Evolutionary conservation across 2,329 filamentous ascomycete species (phyloP).

Genomic region (Paecilomyces variotii): DNA sequence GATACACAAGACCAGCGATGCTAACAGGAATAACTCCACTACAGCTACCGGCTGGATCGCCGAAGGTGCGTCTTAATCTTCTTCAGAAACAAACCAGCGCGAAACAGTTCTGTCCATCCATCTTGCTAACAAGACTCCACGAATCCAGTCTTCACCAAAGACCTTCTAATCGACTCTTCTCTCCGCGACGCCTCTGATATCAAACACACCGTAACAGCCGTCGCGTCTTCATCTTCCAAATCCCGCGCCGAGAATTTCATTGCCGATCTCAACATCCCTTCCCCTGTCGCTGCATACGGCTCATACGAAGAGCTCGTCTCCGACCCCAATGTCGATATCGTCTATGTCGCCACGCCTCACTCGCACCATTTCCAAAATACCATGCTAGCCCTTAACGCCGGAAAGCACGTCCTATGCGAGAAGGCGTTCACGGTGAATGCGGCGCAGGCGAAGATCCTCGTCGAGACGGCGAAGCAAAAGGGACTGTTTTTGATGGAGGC

Average conservation of each 20-base stretch:
- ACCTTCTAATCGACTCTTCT: slow-evolving; percentile 66
- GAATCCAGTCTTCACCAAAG: slow-evolving; percentile 56
- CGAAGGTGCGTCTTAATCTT: no score
- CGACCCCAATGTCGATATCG: slow-evolving; percentile 70
- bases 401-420: slow-evolving; percentile 85
- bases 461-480: slow-evolving; percentile 64
- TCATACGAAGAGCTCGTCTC: slow-evolving; percentile 74
- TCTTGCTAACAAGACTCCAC: background rate
- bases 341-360: slow-evolving; percentile 87
- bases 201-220: slow-evolving; percentile 68
- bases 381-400: slow-evolving; percentile 72
- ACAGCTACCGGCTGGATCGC: slow-evolving; percentile 39
- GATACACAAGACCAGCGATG: background rate
- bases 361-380: slow-evolving; percentile 89
- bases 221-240: slow-evolving; percentile 67
- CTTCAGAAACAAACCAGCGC: no score
- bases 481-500: slow-evolving; percentile 75
- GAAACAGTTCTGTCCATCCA: no score
- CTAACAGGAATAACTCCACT: background rate
- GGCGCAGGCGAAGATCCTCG: slow-evolving; percentile 63
- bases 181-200: slow-evolving; percentile 63
- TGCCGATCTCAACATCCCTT: slow-evolving; percentile 59
- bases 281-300: slow-evolving; percentile 63
- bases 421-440: slow-evolving; percentile 85
- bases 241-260: slow-evolving; percentile 66